Evolutionary conservation across 345 rosid species (phyloP).

Genomic region (Passiflora organensis): DNA sequence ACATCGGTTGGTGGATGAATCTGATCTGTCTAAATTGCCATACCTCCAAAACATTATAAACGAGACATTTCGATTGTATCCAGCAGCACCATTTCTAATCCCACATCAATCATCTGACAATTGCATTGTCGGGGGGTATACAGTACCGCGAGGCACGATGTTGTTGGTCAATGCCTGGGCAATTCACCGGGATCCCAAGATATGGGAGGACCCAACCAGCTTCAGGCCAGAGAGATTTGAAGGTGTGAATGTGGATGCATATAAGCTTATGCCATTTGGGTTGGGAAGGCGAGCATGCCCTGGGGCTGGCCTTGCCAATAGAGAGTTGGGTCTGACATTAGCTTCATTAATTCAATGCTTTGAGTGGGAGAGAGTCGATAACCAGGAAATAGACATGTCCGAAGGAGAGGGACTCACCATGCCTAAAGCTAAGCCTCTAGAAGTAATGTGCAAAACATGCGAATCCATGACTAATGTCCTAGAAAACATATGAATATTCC

Average conservation of each 20-base stretch:
- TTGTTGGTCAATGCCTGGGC: slow-evolving; percentile 42
- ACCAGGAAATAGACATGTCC: slow-evolving; percentile 41
- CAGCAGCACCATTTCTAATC: background rate
- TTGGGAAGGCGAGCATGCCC: too few species aligned
- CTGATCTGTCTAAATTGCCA: slow-evolving; percentile 12
- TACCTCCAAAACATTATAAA: slow-evolving; percentile 19
- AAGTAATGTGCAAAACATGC: slow-evolving; percentile 31
- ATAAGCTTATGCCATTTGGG: background rate
- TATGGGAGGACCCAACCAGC: slow-evolving; percentile 39
- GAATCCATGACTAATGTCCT: slow-evolving; percentile 3
- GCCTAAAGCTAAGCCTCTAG: slow-evolving; percentile 35
- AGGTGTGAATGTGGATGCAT: slow-evolving; percentile 18
- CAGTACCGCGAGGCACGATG: slow-evolving; percentile 34
- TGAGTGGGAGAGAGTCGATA: slow-evolving; percentile 28
- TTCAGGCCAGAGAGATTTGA: slow-evolving; percentile 33
- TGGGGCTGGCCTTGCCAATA: too few species aligned
- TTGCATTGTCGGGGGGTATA: slow-evolving; percentile 25
- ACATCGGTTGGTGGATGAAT: slow-evolving; percentile 17
- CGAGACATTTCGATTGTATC: slow-evolving; percentile 1
- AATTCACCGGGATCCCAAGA: slow-evolving; percentile 43
- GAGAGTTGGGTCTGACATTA: too few species aligned
- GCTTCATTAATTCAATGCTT: too few species aligned
- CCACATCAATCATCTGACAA: background rate
- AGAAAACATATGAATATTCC: too few species aligned
- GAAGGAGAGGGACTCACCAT: slow-evolving; percentile 43